Evolutionary conservation across 1,139 yeast species (phyloP).

Genomic region (Candida pseudoviswanathii): DNA sequence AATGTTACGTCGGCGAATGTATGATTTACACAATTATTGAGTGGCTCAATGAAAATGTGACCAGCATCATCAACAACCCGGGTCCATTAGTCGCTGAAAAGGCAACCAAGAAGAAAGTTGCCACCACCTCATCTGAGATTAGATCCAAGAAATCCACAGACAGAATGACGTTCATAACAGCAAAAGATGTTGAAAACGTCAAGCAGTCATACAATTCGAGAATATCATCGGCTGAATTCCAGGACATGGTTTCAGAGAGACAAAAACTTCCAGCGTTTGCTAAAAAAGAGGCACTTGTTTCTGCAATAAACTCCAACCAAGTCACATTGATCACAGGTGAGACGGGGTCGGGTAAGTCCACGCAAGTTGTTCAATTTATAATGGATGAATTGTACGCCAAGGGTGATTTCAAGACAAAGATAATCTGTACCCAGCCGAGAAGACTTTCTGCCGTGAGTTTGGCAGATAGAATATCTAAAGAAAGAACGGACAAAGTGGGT

Average conservation of each 20-base stretch:
- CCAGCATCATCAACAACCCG: constrained; percentile 64
- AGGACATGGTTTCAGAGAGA: constrained; percentile 34
- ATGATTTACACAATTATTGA: constrained; percentile 67
- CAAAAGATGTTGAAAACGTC: constrained; percentile 20
- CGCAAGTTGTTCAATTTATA: constrained; percentile 88
- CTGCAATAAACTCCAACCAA: constrained; percentile 56
- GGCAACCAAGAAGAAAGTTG: not conserved
- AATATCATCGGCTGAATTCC: constrained; percentile 15
- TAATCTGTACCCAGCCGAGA: constrained; percentile 92
- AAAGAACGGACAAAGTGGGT: constrained; percentile 70
- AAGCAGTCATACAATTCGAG: constrained; percentile 23
- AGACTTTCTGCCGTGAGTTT: constrained; percentile 94
- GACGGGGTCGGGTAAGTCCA: constrained; percentile 95
- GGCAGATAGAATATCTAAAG: constrained; percentile 90
- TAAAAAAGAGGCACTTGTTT: constrained; percentile 56
- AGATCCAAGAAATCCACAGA: not conserved
- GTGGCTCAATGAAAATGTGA: constrained; percentile 71
- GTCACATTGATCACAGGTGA: constrained; percentile 90
- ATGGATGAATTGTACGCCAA: constrained; percentile 58
- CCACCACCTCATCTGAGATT: not conserved
- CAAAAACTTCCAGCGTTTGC: constrained; percentile 80
- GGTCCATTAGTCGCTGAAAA: constrained; percentile 53
- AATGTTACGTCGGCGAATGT: constrained; percentile 64
- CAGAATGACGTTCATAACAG: not conserved
- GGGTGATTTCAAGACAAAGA: constrained; percentile 55